Base-by-base conservation (phyloP, 1,284 basidiomycete species). In the Cryptococcus maquisensis region DNA sequence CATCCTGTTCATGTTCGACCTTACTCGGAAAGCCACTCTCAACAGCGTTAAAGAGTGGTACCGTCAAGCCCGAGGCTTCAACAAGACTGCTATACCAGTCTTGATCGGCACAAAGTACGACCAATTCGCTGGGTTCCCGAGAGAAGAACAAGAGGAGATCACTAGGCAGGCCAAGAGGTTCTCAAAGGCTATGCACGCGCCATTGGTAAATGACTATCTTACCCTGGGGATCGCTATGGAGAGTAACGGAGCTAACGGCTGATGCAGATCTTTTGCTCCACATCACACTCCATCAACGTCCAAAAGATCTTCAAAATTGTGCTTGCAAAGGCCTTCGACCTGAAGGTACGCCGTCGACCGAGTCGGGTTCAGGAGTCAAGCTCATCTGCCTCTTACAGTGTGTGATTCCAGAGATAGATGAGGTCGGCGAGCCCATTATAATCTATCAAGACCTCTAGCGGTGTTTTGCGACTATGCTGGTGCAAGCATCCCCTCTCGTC, bases 31-130 rank as follows among this genome's bases (percentile, higher is more conserved):
- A 78, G 90, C 89, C 50, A 98, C 95, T 40, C 78, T 98, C 60
- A 98, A 98, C 77, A 93, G 89, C 55, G 90, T 98, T 68, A 98
- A 98, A 77, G 95, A 98, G 76, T 98, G 95, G 95, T 98, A 98
- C 81, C 83, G 95, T 67, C 95, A 98, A 80, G 93, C 93, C 44
- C 81, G 95, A 63, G 95, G 95, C 8, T 98, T 98, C 79, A 98
- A 98, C 80, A 98, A 96, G 83, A 95, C 90, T 28, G 92, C 93
- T 42, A 95, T 95, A 73, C 93, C 92, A 26, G 93, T 96, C 75
- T 79, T 97, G 59, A 92, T 98, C 63, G 95, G 95, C 61, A 98
- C 95, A 47, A 98, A 98, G 78, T 98, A 91, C 74, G 95, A 98
- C 79, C 86, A 88, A 53, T 98, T 98, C 76, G 86, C 89, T n/a